Evolutionary conservation across 495 filamentous ascomycete species (phyloP).

Genomic region (Sphaerosporella brunnea): DNA sequence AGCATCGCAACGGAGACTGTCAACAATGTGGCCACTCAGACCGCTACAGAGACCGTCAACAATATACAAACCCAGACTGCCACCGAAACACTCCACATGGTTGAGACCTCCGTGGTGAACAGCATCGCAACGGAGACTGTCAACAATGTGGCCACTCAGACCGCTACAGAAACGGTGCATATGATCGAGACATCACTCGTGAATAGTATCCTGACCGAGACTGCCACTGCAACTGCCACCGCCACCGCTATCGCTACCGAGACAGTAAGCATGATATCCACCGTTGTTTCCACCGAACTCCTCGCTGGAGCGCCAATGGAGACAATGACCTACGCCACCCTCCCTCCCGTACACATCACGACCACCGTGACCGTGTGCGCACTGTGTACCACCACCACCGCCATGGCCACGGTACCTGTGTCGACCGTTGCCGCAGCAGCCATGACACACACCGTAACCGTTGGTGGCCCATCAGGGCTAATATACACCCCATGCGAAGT

Average conservation of each 20-base stretch:
- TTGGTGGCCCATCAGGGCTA: slow-evolving; percentile 42
- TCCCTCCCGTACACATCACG: slow-evolving; percentile 4
- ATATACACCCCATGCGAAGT: slow-evolving; percentile 44
- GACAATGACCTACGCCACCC: no score
- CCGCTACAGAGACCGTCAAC: slow-evolving; percentile 10
- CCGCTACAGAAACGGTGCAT: slow-evolving; percentile 10
- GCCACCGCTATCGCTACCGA: slow-evolving; percentile 8
- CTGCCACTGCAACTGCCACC: slow-evolving; percentile 6
- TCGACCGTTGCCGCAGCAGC: neutral
- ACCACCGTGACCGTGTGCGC: neutral
- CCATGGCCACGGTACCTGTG: slow-evolving; percentile 1
- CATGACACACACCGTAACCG: slow-evolving; percentile 27
- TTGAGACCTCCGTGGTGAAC: neutral
- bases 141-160: slow-evolving; percentile 11
- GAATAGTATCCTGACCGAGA: no score
- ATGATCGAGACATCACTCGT: slow-evolving; percentile 9
- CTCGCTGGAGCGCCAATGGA: slow-evolving; percentile 8
- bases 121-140: slow-evolving; percentile 8
- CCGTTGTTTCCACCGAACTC: slow-evolving; percentile 11
- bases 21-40: slow-evolving; percentile 11
- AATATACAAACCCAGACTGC: slow-evolving; percentile 7
- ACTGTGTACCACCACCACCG: slow-evolving; percentile 6
- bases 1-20: slow-evolving; percentile 8
- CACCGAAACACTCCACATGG: slow-evolving; percentile 7
- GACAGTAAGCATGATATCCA: slow-evolving; percentile 6